Base-by-base conservation (phyloP, 257 asterid genomes). In the Jacaranda mimosifolia region DNA sequence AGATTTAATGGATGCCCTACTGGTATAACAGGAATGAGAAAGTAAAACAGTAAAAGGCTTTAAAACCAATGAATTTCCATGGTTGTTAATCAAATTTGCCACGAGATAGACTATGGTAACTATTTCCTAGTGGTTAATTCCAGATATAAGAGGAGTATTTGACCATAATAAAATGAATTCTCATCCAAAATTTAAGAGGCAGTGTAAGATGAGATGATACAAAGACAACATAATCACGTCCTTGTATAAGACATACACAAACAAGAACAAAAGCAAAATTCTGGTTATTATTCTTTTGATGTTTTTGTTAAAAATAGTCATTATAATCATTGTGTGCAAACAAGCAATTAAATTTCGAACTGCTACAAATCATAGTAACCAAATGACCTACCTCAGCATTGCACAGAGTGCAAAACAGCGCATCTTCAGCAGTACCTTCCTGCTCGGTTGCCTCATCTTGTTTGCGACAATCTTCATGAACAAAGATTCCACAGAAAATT, bases 371-470 rank as follows among this genome's bases (percentile, higher is more conserved):
- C 15, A 70, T 19, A 55, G 73, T 38, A 76, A 51, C 32, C 21
- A 48, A 39, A 80, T 70, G 45, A 70, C 78, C 82, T 86, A 96
- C 99, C 99, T 96, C 99, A 19, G 96, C 94, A 62, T 91, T 87
- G 86, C 99, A 96, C 83, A 96, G 79, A 13, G 99, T 96, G 92
- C 99, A 96, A 85, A 91, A 96, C 86, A 96, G 84, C 38, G 97
- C 99, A 83, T 96, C 99, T 87, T 96, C 99, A 38, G 83, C 89
- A 0, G 86, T 72, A 60, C 90, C 97, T 66, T 91, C 99, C 85
- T 51, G 89, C 19, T 85, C 97, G 85, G 82, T 80, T 40, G 83
- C 76, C 69, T 72, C 91, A 48, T 91, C 93, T 79, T 82, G 88
- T 83, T 87, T 86, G 62, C 92, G 86, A 82, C 98, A 96, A 88